phyloP scores from a whole-genome alignment of 2,329 filamentous ascomycete genomes.

The Ceratocystis cacaofunesta region DNA sequence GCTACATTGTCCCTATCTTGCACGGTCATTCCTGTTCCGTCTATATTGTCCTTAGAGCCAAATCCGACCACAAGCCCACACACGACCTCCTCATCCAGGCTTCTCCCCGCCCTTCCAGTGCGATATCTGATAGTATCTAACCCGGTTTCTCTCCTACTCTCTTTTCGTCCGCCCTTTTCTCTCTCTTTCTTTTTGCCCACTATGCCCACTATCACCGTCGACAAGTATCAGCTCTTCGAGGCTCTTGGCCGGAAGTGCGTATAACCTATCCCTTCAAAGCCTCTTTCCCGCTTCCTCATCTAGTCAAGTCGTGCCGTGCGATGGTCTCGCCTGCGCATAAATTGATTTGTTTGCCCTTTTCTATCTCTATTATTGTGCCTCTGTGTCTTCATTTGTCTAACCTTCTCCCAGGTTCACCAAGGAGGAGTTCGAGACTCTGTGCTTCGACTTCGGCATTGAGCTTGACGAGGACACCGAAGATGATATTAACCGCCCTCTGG shows the following conservation, averaged over 20 bases:
- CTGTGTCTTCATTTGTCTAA: slow-evolving; percentile 17
- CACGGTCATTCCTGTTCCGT: background rate
- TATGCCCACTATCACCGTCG: slow-evolving; percentile 94
- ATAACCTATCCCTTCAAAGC: slow-evolving; percentile 8
- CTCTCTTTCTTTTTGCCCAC: slow-evolving; percentile 20
- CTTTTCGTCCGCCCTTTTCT: background rate
- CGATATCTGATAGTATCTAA: background rate
- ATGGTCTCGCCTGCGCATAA: background rate
- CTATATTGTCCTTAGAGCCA: background rate
- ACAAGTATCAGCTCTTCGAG: slow-evolving; percentile 92
- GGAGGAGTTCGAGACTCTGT: slow-evolving; percentile 89
- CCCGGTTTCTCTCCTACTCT: background rate
- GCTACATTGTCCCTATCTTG: background rate
- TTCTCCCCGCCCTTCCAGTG: background rate
- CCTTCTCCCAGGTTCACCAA: slow-evolving; percentile 55
- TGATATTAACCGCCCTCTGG: slow-evolving; percentile 49
- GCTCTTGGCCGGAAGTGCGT: slow-evolving; percentile 71
- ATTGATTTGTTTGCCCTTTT: too few species aligned
- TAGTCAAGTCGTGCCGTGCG: background rate
- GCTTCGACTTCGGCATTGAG: slow-evolving; percentile 97
- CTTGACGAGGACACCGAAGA: slow-evolving; percentile 88
- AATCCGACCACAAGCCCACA: background rate
- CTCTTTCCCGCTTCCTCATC: background rate
- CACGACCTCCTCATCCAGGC: background rate
- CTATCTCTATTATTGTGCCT: slow-evolving; percentile 9